Evolutionary conservation across 1,284 basidiomycete species (phyloP), one percentile per base, ranked within the genome.

Genomic region (Marasmius fiardii): DNA sequence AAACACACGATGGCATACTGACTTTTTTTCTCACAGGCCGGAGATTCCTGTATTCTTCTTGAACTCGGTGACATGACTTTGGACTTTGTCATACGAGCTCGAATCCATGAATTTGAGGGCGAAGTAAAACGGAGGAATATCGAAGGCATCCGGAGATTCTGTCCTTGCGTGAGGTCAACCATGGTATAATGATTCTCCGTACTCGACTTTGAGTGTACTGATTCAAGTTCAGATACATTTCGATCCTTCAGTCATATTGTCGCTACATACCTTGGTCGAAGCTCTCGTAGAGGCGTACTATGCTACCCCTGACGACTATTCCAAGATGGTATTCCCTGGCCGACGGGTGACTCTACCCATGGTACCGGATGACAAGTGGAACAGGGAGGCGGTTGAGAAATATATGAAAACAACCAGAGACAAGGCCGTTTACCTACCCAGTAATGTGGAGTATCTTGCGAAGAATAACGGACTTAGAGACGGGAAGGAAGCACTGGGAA

Each of bases 361-460:
- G 24, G 81, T 79, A 0, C 75, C 88, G 3, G 81, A 88, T 58
- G 86, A 89, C 61, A 74, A 71, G 10, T 82, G 83, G 77, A 79
- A 70, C 51, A 71, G 71, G 12, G 80, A 81, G 10, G 83, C 86
- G 4, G 70, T 88, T 23, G 65, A 76, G 34, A 72, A 75, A 52
- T 88, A 88, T 65, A 82, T 82, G 77, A 70, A 68, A 3, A 78
- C 78, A 0, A 78, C 73, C 0, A 71, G 86, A 12, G 72, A 77
- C 52, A 78, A 77, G 52, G 86, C 87, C 0, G 81, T 81, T 1
- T 90, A 90, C 64, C 69, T 90, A 0, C 87, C 86, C 0, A 83
- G 81, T 65, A 90, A 90, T 61, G 68, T 85, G 43, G 79, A 85
- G 43, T 89, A 89, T 61, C 74, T 89, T 1, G 84, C 85, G 0